Conservation (phyloP, 441 rosid genomes). For the Gossypium aridum region DNA sequence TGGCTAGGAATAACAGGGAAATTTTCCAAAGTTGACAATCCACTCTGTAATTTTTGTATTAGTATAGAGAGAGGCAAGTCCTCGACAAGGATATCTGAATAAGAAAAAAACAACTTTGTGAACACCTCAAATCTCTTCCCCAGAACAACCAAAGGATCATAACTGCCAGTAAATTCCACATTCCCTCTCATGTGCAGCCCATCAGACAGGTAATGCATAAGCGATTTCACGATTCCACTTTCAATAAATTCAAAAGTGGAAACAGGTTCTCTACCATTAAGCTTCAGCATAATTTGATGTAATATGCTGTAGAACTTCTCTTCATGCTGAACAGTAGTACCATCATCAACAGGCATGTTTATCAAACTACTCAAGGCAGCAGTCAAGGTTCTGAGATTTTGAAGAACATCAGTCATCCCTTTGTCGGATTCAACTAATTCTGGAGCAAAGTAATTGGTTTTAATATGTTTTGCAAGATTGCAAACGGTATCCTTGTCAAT, state of each 20-base stretch:
- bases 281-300: constrained; percentile 52
- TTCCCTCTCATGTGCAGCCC: constrained; percentile 45
- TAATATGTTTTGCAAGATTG: constrained; percentile 66
- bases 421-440: constrained; percentile 54
- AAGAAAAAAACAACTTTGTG: constrained; percentile 52
- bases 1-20: constrained; percentile 68
- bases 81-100: constrained; percentile 32
- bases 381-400: constrained; percentile 61
- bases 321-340: constrained; percentile 32
- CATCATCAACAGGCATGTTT: constrained; percentile 25
- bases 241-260: constrained; percentile 92
- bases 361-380: constrained; percentile 50
- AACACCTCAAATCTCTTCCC: constrained; percentile 70
- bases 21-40: constrained; percentile 79
- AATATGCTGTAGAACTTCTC: constrained; percentile 47
- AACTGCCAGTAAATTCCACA: constrained; percentile 26
- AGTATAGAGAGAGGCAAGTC: constrained; percentile 54
- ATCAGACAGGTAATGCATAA: constrained; percentile 61
- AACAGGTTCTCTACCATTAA: constrained; percentile 75
- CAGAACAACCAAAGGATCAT: constrained; percentile 26
- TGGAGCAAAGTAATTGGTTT: constrained; percentile 51
- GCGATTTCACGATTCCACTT: constrained; percentile 80
- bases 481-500: constrained; percentile 60
- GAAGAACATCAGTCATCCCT: constrained; percentile 83
- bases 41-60: constrained; percentile 68